Conservation (phyloP, 2,329 filamentous ascomycete species). For the Fusarium euwallaceae region DNA sequence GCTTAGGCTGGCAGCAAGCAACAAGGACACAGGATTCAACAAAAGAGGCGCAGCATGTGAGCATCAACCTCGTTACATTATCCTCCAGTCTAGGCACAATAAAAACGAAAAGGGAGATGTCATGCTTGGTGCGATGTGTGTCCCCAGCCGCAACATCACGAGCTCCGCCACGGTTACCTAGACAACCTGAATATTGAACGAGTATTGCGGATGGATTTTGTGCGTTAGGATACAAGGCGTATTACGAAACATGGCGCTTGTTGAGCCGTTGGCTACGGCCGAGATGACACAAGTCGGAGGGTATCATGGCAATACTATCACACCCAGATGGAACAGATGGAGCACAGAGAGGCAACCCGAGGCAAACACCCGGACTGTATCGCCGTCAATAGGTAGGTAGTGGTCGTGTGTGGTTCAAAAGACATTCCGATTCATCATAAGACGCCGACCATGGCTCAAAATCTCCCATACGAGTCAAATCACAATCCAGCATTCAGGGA, state of each 20-base stretch:
- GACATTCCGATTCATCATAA: conserved; percentile 49
- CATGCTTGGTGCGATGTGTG: not conserved
- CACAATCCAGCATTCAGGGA: conserved; percentile 47
- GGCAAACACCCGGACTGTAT: conserved; percentile 10
- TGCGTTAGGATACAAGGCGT: not conserved
- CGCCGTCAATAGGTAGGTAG: conserved; percentile 8
- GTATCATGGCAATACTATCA: conserved; percentile 15
- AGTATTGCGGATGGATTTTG: not conserved
- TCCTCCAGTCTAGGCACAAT: not conserved
- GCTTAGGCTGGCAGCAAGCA: not conserved
- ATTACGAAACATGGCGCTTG: not conserved
- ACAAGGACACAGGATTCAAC: not conserved
- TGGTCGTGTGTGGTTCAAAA: conserved; percentile 44
- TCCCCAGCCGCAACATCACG: not conserved
- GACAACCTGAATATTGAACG: not conserved
- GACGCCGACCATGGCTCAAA: conserved; percentile 49
- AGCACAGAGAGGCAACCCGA: conserved; percentile 23
- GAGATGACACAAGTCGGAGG: not conserved
- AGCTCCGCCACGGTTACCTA: not conserved
- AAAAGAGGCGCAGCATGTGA: not conserved
- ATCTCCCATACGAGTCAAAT: conserved; percentile 48
- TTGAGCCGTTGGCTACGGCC: not conserved
- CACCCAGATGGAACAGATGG: conserved; percentile 1
- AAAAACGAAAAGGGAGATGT: not conserved
- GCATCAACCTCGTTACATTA: not conserved